These are phyloP conservation scores for Nepenthes gracilis DNA, from an alignment of 148 eudicot species.

Conservation along the genomic window DNA sequence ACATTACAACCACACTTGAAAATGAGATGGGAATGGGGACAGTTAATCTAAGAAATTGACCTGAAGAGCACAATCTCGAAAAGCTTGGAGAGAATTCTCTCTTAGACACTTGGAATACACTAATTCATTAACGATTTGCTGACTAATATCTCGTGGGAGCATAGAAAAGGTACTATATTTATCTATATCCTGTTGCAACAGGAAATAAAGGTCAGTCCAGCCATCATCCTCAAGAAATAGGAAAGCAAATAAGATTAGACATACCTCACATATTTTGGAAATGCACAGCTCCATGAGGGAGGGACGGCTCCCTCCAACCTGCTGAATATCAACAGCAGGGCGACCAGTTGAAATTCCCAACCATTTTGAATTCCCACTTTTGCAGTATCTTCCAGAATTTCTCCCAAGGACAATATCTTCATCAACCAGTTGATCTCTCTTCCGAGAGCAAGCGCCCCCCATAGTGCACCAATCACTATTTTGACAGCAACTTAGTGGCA, in stretches of 20 bases:
- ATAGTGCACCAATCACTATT: slow-evolving; percentile 9
- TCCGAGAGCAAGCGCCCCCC: slow-evolving; percentile 80
- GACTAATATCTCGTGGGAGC: slow-evolving; percentile 70
- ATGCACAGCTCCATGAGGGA: slow-evolving; percentile 65
- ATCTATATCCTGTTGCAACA: slow-evolving; percentile 34
- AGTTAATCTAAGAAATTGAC: slow-evolving; percentile 11
- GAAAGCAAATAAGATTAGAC: not conserved
- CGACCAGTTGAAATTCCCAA: slow-evolving; percentile 36
- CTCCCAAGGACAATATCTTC: slow-evolving; percentile 36
- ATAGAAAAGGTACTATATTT: slow-evolving; percentile 36
- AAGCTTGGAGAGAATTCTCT: slow-evolving; percentile 38
- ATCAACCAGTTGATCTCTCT: slow-evolving; percentile 39
- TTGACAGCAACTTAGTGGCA: no score
- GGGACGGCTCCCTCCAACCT: slow-evolving; percentile 26
- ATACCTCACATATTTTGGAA: slow-evolving; percentile 39
- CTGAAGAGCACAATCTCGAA: slow-evolving; percentile 71
- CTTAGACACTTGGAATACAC: slow-evolving; percentile 37
- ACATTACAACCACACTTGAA: not conserved
- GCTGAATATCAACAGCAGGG: slow-evolving; percentile 18
- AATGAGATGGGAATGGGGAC: not conserved
- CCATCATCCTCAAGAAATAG: not conserved
- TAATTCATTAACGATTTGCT: slow-evolving; percentile 56
- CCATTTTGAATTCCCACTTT: slow-evolving; percentile 76
- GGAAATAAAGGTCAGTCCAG: not conserved
- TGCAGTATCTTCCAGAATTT: slow-evolving; percentile 45